Conservation (phyloP, 352 stramenopile genomes). For the Phytophthora tubulina region DNA sequence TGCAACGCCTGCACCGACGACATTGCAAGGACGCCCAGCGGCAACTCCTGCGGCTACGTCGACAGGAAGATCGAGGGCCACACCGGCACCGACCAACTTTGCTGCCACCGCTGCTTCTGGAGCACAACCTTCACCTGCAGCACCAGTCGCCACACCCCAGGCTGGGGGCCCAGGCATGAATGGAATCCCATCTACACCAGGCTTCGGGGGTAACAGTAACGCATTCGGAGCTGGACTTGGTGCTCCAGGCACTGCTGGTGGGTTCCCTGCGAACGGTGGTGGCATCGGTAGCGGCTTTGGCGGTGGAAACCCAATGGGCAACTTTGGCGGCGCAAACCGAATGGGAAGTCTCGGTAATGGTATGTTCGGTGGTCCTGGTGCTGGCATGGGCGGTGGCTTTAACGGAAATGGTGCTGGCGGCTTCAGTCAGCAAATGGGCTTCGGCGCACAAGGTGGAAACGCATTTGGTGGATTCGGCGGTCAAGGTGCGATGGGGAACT, state of each 20-base stretch:
- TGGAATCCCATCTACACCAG: background rate
- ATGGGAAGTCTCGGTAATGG: constrained; percentile 12
- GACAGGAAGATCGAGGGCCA: constrained; percentile 20
- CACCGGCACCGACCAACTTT: constrained; percentile 28
- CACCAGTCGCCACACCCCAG: background rate
- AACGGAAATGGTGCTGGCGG: constrained; percentile 9
- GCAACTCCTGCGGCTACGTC: constrained; percentile 27
- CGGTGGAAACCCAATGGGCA: constrained; percentile 18
- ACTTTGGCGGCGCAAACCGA: constrained; percentile 18
- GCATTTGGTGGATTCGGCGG: constrained; percentile 9
- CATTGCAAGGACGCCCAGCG: constrained; percentile 17
- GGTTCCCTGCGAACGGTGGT: background rate
- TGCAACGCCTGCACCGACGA: constrained; percentile 34
- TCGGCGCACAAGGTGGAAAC: constrained; percentile 22
- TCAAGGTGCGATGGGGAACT: constrained; percentile 19
- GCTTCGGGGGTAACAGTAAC: constrained; percentile 5
- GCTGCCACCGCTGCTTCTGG: background rate
- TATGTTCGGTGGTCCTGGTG: constrained; percentile 6
- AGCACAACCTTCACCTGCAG: constrained; percentile 12
- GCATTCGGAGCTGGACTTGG: constrained; percentile 14
- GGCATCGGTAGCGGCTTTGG: constrained; percentile 11
- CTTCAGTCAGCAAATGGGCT: constrained; percentile 21
- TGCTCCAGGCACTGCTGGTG: constrained; percentile 1
- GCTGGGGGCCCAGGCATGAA: constrained; percentile 3
- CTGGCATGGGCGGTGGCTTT: constrained; percentile 11